Evolutionary conservation across 2,329 filamentous ascomycete species (phyloP).

Genomic region (Penicillium aurantiogriseum): DNA sequence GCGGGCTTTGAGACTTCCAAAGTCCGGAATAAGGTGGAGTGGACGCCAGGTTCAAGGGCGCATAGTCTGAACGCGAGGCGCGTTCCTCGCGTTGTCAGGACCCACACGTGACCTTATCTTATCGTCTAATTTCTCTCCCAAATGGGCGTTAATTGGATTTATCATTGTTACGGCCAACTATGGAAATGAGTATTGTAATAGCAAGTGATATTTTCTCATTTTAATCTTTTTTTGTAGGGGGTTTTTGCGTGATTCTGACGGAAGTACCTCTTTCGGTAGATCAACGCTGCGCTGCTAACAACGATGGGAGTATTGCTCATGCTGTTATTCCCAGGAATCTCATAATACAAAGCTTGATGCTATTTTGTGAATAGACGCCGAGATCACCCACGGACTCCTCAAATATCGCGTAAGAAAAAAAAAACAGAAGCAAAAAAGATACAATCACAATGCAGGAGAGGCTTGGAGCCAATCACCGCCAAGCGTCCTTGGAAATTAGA

Average conservation of each 20-base stretch:
- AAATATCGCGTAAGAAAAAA: neutral
- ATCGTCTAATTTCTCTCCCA: slow-evolving; percentile 2
- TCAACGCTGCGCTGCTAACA: neutral
- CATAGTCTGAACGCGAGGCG: slow-evolving; percentile 26
- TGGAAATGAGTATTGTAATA: too few species aligned
- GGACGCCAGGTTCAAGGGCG: slow-evolving; percentile 13
- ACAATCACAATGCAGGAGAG: slow-evolving; percentile 1
- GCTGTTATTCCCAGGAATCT: slow-evolving; percentile 11
- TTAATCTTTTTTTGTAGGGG: neutral
- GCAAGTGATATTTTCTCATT: neutral
- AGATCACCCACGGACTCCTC: slow-evolving; percentile 9
- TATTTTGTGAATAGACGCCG: slow-evolving; percentile 13
- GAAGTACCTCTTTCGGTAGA: neutral
- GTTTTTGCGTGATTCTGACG: neutral
- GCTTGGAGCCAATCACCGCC: neutral
- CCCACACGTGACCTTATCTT: slow-evolving; percentile 24
- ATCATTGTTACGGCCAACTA: neutral
- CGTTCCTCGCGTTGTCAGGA: slow-evolving; percentile 26
- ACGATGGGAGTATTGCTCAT: slow-evolving; percentile 24
- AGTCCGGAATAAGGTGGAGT: slow-evolving; percentile 3
- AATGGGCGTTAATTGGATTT: neutral
- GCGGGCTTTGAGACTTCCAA: slow-evolving; percentile 5
- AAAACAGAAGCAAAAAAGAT: slow-evolving; percentile 7
- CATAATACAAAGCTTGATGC: slow-evolving; percentile 16
- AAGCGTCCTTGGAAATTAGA: neutral